Evolutionary conservation across 1,284 basidiomycete species (phyloP), one percentile per base, ranked within the genome.

Genomic region (Golubevia sp.): DNA sequence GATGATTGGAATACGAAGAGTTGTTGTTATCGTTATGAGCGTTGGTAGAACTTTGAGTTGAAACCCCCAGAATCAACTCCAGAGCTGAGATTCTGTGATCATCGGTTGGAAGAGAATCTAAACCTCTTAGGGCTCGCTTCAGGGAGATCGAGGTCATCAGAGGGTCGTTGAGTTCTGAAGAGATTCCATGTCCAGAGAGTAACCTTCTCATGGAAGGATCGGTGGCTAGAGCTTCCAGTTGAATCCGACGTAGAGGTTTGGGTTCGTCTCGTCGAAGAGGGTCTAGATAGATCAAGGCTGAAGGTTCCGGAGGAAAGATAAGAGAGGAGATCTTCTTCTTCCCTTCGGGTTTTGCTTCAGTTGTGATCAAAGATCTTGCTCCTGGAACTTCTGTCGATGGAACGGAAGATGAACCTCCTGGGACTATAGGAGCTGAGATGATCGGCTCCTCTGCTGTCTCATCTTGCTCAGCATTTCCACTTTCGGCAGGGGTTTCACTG

Each of bases 21-120:
- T 34, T 21, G 34, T 34, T 11, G n/a, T 6, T 2, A 15, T 34
- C 8, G 30, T 24, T 44, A 24, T 61, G 76, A 11, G 67, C 49
- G 51, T 59, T 67, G 55, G 27, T 30, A 2, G 55, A 67, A 8
- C 63, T 64, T 50, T 73, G 63, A 13, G 60, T 53, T 20, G 71
- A 64, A 20, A 82, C 71, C 23, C 79, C 79, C 21, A 83, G 73
- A 48, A 83, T 78, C 63, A 81, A 73, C 66, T 83, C 73, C 55
- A 83, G 62, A 34, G 80, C 80, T 2, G 79, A 70, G 23, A 69
- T 64, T 18, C 77, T 73, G 57, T 83, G 77, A 13, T 66, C 55
- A 4, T 74, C 64, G 25, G 68, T 72, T 13, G 80, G 80, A 1
- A 83, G 67, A 2, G 71, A 74, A 23, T 74, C 75, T 34, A 80